Evolutionary conservation across 495 filamentous ascomycete species (phyloP), one percentile per base, ranked within the genome.

Genomic region (Hypoxylon intermedium): DNA sequence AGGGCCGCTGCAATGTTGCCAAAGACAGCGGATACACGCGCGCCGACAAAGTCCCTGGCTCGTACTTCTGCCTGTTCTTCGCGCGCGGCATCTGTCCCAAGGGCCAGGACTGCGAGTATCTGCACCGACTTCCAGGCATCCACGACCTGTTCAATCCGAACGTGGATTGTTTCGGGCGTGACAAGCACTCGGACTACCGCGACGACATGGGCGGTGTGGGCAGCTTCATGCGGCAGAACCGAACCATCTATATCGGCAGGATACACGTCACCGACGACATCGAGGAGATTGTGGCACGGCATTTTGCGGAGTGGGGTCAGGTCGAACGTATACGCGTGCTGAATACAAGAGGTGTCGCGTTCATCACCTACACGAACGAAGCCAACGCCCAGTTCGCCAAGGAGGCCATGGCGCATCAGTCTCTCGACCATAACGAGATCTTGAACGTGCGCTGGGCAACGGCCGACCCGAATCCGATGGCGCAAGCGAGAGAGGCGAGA

Each of bases 261-360:
- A 96, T 98, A 58, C 90, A 97, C 69, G 93, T 97, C 15, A 92
- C 86, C n/a, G 93, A 97, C 73, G 93, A 97, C 69, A 97, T 97
- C 58, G 93, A 97, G 70, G 94, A 98, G 73, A 83, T 97, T n/a
- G 92, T 96, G 1, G 86, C 92, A 24, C 81, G 94, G 9, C 93
- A 98, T 72, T 96, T 97, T 61, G 84, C 89, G 2, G 93, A 97
- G 75, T 98, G 92, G 91, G 94, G 94, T 2, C 87, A 91, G 65
- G 77, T 98, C 24, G 94, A 97, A 59, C 82, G 94, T 3, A 90
- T 87, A 23, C 84, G 93, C 44, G 93, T 96, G n/a, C 78, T 98
- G n/a, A 95, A 92, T 16, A 86, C 85, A 6, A 76, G 94, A 1
- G 94, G 94, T 41, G 93, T 98, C 3, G 94, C 59, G 0, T 71